Conservation (phyloP, 108 stramenopile species). For the Epithemia pelagica region DNA sequence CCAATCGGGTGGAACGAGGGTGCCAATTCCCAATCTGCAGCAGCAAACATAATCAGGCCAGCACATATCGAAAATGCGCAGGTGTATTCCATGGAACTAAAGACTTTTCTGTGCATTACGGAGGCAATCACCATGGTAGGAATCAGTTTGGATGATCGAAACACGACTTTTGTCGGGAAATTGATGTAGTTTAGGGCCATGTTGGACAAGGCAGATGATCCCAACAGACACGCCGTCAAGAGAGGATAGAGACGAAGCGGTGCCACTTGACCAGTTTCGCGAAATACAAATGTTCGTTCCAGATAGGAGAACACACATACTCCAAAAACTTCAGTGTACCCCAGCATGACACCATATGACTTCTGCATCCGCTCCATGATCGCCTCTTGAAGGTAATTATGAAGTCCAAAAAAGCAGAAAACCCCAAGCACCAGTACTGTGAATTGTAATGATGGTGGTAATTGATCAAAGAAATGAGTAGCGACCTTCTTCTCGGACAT, state of each 20-base stretch:
- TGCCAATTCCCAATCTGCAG: constrained; percentile 82
- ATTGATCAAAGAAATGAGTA: constrained; percentile 1
- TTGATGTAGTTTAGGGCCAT: constrained; percentile 92
- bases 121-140: constrained; percentile 92
- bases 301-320: constrained; percentile 71
- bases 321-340: constrained; percentile 92
- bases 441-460: constrained; percentile 23
- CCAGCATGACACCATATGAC: constrained; percentile 86
- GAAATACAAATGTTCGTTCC: constrained; percentile 48
- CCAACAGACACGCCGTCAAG: constrained; percentile 71
- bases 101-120: constrained; percentile 68
- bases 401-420: constrained; percentile 88
- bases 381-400: constrained; percentile 88
- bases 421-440: constrained; percentile 28
- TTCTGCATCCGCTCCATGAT: constrained; percentile 83
- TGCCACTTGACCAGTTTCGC: constrained; percentile 56
- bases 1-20: constrained; percentile 87
- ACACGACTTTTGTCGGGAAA: constrained; percentile 93
- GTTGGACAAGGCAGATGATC: constrained; percentile 86
- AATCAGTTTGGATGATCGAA: constrained; percentile 88
- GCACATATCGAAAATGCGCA: constrained; percentile 83
- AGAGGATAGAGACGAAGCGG: constrained; percentile 77
- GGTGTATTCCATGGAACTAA: constrained; percentile 66
- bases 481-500: too few species aligned
- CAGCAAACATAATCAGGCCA: constrained; percentile 88